These are phyloP conservation scores for Coemansia sp. DNA, from an alignment of 192 early-diverging fungal genomes.

Conservation along the genomic window DNA sequence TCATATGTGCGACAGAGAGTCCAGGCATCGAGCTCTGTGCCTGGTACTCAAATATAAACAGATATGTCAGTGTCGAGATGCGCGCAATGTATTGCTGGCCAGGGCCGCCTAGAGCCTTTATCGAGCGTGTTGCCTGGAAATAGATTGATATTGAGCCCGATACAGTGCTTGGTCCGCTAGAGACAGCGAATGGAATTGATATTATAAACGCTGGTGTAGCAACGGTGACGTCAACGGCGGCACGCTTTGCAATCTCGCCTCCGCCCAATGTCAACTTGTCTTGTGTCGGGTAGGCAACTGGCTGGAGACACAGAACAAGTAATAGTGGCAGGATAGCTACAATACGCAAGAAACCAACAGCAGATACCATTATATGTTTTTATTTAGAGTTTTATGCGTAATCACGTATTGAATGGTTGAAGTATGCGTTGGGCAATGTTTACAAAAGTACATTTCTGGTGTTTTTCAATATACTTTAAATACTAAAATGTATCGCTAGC, in stretches of 20 bases:
- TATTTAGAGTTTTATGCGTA: too few species aligned
- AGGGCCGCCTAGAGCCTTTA: conserved; percentile 20
- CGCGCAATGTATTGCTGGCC: conserved; percentile 23
- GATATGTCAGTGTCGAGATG: conserved; percentile 29
- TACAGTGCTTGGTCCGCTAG: conserved; percentile 13
- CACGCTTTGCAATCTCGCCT: background rate
- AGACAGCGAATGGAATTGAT: conserved; percentile 27
- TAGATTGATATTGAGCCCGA: conserved; percentile 27
- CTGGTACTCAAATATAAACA: conserved; percentile 36
- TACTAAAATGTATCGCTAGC: too few species aligned
- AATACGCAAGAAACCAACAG: too few species aligned
- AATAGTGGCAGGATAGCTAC: too few species aligned
- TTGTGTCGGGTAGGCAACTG: too few species aligned
- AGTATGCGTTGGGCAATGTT: too few species aligned
- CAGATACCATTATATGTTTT: too few species aligned
- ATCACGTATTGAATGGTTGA: too few species aligned
- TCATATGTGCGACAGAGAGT: background rate
- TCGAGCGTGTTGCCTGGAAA: conserved; percentile 29
- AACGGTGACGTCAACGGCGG: conserved; percentile 16
- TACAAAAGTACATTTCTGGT: too few species aligned
- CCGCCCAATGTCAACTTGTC: too few species aligned
- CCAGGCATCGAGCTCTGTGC: conserved; percentile 1
- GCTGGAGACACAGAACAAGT: too few species aligned
- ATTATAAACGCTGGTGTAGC: conserved; percentile 25
- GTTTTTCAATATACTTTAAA: too few species aligned